A percentile compares a stretch with the other conserved stretches of the same genome.
These are phyloP conservation scores for Podaxis mareebaensis DNA, from an alignment of 768 basidiomycete species.

Conservation along the genomic window DNA sequence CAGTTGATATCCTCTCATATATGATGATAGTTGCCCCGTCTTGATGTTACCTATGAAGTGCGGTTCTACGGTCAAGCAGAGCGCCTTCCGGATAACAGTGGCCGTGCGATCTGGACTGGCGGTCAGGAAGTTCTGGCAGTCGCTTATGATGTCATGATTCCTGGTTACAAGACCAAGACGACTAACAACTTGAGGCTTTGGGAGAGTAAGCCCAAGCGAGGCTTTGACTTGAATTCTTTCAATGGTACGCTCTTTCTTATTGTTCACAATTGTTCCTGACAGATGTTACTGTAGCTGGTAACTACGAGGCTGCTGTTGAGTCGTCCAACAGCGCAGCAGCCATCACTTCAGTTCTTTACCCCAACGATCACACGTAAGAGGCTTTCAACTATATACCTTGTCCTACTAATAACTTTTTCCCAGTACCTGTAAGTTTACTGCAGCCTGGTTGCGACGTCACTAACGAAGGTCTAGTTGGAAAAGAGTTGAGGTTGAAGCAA, in stretches of 20 bases:
- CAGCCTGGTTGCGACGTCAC: not conserved
- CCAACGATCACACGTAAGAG: slow-evolving; percentile 83
- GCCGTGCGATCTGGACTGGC: slow-evolving; percentile 75
- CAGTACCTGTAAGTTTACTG: slow-evolving; percentile 43
- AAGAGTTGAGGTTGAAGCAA: slow-evolving; percentile 89
- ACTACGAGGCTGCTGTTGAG: slow-evolving; percentile 89
- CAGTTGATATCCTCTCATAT: not conserved
- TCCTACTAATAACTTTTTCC: slow-evolving; percentile 3
- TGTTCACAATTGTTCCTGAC: not conserved
- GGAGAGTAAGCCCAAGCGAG: slow-evolving; percentile 86
- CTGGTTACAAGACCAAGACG: slow-evolving; percentile 79
- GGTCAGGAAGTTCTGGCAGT: slow-evolving; percentile 93
- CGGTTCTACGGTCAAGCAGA: slow-evolving; percentile 90
- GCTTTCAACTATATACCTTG: not conserved
- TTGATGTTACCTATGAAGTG: slow-evolving; percentile 83
- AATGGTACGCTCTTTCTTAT: slow-evolving; percentile 57
- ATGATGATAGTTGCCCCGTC: slow-evolving; percentile 55
- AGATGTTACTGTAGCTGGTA: slow-evolving; percentile 59
- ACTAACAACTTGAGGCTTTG: slow-evolving; percentile 88
- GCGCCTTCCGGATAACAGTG: slow-evolving; percentile 55
- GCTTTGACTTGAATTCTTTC: slow-evolving; percentile 94
- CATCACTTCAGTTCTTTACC: slow-evolving; percentile 94
- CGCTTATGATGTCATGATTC: slow-evolving; percentile 95
- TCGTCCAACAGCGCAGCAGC: slow-evolving; percentile 88
- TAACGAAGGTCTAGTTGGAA: slow-evolving; percentile 56